Percentiles rank a stretch among this genome's conserved stretches.
These are phyloP conservation scores for Globisporangium nagaii DNA, from an alignment of 352 stramenopile species.

Conservation along the genomic window DNA sequence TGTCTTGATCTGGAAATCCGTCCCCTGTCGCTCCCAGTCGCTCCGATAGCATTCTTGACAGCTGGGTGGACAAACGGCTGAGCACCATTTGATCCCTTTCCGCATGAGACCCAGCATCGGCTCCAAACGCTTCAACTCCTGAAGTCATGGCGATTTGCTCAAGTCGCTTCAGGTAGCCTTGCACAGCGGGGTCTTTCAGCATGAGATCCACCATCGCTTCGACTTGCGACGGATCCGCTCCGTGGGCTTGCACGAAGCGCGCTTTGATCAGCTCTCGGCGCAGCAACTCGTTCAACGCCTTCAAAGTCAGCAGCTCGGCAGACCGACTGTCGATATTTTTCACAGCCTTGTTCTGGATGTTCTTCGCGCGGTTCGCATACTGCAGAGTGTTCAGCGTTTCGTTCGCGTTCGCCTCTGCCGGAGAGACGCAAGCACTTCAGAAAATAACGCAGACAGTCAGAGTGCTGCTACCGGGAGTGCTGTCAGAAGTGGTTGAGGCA, in stretches of 20 bases:
- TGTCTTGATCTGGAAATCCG: neutral
- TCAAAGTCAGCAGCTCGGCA: constrained; percentile 59
- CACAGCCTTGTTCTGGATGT: constrained; percentile 88
- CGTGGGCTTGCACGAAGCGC: constrained; percentile 25
- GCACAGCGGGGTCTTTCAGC: constrained; percentile 41
- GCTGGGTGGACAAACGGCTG: neutral
- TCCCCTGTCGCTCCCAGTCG: neutral
- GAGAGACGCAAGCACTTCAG: constrained; percentile 79
- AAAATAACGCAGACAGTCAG: neutral
- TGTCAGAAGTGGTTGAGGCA: no score
- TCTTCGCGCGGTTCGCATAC: constrained; percentile 83
- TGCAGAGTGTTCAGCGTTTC: constrained; percentile 84
- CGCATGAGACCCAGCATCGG: neutral
- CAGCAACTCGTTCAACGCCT: constrained; percentile 63
- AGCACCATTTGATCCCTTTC: constrained; percentile 5
- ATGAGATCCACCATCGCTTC: constrained; percentile 32
- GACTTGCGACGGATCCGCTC: constrained; percentile 13
- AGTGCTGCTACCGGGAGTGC: no score
- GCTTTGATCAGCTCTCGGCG: constrained; percentile 64
- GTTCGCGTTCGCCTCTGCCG: constrained; percentile 53
- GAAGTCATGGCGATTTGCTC: constrained; percentile 34
- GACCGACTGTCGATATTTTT: constrained; percentile 86
- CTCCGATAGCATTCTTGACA: constrained; percentile 6
- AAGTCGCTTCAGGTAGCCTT: constrained; percentile 49
- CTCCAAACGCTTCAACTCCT: neutral